Base-by-base conservation (phyloP, 2,329 filamentous ascomycete genomes). In the Didymellaceae sp. region DNA sequence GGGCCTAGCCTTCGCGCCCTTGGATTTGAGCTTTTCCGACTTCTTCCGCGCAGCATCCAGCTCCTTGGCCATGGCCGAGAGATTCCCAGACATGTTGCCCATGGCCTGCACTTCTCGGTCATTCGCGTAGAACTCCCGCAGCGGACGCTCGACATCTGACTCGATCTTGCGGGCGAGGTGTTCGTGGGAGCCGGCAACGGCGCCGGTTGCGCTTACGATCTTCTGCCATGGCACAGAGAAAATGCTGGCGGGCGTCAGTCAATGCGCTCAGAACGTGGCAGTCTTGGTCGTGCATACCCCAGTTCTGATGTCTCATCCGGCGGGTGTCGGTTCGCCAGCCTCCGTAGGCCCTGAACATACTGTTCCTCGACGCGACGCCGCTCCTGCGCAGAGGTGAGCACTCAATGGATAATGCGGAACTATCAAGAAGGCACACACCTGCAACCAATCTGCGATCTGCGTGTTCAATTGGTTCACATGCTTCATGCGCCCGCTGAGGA, bases 391-490 rank as follows among this genome's bases (percentile, higher is more conserved):
- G 42, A 52, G 45, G 49, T 71, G 52, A 70, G 66, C 57, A 47
- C 26, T 13, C n/a, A 37, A 48, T 28, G 24, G 46, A 10, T 40
- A 11, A 39, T 44, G 46, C 39, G 42, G 22, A 44, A 38, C 26
- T 24, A 21, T 11, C 48, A 38, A 25, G 35, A n/a, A 6, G 20
- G 20, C 76, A 75, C 68, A n/a, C 85, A 96, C 92, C 87, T 93
- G 89, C 56, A 99, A 83, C 91, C 93, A 99, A 77, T 97, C 93
- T 73, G 93, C 93, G 67, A 99, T 90, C 71, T 97, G 91, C 63
- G 80, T 77, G 75, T 99, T 97, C 77, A 96, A 78, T 74, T 87
- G 91, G 66, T 83, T 84, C 71, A 97, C 93, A 75, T 91, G 85
- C 75, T 89, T 89, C 63, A 97, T 84, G 67, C 94, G 90, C 64